These are phyloP conservation scores for Globisporangium alternatum DNA, from an alignment of 352 stramenopile species.

Conservation along the genomic window DNA sequence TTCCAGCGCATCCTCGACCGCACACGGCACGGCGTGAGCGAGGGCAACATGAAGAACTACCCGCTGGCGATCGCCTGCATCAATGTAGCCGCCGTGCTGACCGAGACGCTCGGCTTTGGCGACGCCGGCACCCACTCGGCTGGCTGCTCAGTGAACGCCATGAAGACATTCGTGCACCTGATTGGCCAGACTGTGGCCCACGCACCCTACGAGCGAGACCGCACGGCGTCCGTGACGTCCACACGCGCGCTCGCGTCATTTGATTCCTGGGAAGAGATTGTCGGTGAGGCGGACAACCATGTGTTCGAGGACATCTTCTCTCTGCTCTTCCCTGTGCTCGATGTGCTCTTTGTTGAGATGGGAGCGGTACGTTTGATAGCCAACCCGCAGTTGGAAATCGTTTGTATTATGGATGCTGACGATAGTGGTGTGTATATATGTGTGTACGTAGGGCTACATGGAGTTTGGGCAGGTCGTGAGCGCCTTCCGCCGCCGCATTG, in stretches of 20 bases:
- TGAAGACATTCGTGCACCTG: slow-evolving; percentile 78
- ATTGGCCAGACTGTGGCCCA: slow-evolving; percentile 44
- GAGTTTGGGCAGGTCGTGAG: slow-evolving; percentile 82
- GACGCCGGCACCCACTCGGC: slow-evolving; percentile 77
- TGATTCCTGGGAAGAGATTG: slow-evolving; percentile 70
- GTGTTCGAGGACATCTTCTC: slow-evolving; percentile 88
- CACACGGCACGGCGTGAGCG: slow-evolving; percentile 77
- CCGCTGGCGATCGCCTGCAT: slow-evolving; percentile 85
- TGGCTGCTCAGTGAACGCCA: slow-evolving; percentile 58
- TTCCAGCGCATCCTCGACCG: slow-evolving; percentile 71
- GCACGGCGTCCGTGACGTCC: slow-evolving; percentile 28
- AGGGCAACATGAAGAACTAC: slow-evolving; percentile 89
- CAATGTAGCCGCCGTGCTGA: slow-evolving; percentile 74
- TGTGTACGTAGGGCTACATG: slow-evolving; percentile 73
- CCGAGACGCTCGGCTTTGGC: slow-evolving; percentile 72
- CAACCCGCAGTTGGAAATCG: background rate
- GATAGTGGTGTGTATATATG: background rate
- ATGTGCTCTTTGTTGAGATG: slow-evolving; percentile 86
- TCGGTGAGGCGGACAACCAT: slow-evolving; percentile 67
- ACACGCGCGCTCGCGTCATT: slow-evolving; percentile 37
- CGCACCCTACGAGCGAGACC: slow-evolving; percentile 24
- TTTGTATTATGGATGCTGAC: background rate
- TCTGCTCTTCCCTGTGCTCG: slow-evolving; percentile 73
- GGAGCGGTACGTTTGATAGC: slow-evolving; percentile 54
- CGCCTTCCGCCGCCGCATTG: slow-evolving; percentile 62